Percentiles rank a stretch among this genome's conserved stretches.
These are phyloP conservation scores for Furcasterigmium sp. DNA, from an alignment of 2,329 filamentous ascomycete genomes.

Conservation along the genomic window DNA sequence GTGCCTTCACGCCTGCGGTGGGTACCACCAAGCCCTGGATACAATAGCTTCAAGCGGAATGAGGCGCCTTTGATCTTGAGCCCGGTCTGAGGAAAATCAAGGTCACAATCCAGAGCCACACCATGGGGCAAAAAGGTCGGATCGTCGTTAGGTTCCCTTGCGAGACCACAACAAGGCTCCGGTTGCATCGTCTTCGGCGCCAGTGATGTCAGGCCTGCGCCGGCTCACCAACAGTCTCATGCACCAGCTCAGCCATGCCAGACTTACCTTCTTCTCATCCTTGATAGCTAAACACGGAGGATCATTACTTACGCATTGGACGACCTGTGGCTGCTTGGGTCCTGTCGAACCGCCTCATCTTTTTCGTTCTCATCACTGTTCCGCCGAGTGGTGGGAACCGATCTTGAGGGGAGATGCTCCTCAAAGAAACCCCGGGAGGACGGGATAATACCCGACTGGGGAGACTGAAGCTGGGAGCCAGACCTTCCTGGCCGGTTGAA, in stretches of 20 bases:
- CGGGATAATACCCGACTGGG: slow-evolving; percentile 58
- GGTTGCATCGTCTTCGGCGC: too few relatives aligned
- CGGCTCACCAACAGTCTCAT: too few relatives aligned
- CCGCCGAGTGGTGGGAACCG: slow-evolving; percentile 78
- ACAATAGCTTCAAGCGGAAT: too few relatives aligned
- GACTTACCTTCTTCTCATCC: not conserved
- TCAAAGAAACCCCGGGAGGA: slow-evolving; percentile 52
- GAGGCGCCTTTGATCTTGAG: too few relatives aligned
- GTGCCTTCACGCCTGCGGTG: too few relatives aligned
- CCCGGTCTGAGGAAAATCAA: too few relatives aligned
- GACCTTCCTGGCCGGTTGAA: slow-evolving; percentile 70
- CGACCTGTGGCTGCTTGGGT: slow-evolving; percentile 66
- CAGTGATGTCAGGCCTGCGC: too few relatives aligned
- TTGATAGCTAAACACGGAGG: not conserved
- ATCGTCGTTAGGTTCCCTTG: too few relatives aligned
- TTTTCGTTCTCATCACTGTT: slow-evolving; percentile 92
- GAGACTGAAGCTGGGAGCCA: slow-evolving; percentile 75
- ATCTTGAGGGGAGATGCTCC: slow-evolving; percentile 71
- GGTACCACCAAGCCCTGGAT: too few relatives aligned
- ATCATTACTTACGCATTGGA: slow-evolving; percentile 68
- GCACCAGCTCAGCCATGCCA: not conserved
- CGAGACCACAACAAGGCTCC: too few relatives aligned
- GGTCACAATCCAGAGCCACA: too few relatives aligned
- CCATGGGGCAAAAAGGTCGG: too few relatives aligned
- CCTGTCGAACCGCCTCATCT: slow-evolving; percentile 65